Conservation (phyloP, 139 green algal genomes). For the Cymbomonas tetramitiformis region DNA sequence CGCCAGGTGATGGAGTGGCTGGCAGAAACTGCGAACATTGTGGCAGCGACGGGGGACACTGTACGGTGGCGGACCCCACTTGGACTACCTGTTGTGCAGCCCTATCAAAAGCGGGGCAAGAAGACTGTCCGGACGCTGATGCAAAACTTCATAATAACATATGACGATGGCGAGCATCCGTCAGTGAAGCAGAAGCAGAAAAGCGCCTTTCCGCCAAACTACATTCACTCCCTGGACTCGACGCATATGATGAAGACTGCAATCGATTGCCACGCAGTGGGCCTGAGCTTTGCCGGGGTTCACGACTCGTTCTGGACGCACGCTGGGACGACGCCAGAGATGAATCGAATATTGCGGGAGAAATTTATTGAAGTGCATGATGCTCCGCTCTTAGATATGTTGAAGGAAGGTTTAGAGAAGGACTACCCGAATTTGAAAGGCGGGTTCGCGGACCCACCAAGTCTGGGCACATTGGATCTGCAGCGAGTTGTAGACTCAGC, state of each 20-base stretch:
- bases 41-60: constrained; percentile 24
- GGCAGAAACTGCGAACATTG: constrained; percentile 42
- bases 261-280: constrained; percentile 40
- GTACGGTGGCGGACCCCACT: constrained; percentile 76
- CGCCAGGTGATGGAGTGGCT: constrained; percentile 85
- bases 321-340: constrained; percentile 49
- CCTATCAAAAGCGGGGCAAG: constrained; percentile 47
- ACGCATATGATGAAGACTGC: constrained; percentile 97
- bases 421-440: constrained; percentile 24
- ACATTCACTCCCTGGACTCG: constrained; percentile 84
- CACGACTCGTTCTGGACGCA: constrained; percentile 99
- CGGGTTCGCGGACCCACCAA: constrained; percentile 47
- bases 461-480: constrained; percentile 52
- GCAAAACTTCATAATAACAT: constrained; percentile 22
- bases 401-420: constrained; percentile 44
- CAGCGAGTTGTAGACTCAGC: constrained; percentile 36
- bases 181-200: constrained; percentile 50
- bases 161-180: constrained; percentile 20
- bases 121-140: constrained; percentile 41
- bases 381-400: constrained; percentile 58
- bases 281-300: constrained; percentile 68
- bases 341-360: constrained; percentile 65
- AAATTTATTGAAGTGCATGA: constrained; percentile 75
- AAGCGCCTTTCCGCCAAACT: constrained; percentile 90
- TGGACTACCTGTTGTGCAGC: constrained; percentile 80